These are phyloP conservation scores for Acanthamoeba divionensis DNA, from an alignment of 208 protist species.

Conservation along the genomic window DNA sequence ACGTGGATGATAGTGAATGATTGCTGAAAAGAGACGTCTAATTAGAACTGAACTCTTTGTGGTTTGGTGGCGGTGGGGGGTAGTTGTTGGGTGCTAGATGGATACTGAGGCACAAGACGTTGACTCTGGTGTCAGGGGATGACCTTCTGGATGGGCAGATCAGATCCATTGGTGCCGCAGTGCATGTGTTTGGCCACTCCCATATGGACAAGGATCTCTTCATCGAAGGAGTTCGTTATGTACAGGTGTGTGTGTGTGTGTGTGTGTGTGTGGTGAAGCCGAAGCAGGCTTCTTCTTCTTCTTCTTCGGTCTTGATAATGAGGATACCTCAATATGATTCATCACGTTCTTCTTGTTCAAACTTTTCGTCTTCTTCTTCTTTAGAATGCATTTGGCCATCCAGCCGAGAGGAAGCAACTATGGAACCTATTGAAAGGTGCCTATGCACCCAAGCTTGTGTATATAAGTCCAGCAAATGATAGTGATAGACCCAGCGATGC, in stretches of 20 bases:
- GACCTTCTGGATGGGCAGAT: conserved; percentile 6
- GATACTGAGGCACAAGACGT: not conserved
- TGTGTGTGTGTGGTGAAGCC: too few species aligned
- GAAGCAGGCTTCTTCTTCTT: not conserved
- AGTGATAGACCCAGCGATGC: not conserved
- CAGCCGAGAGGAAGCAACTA: not conserved
- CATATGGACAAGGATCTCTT: conserved; percentile 34
- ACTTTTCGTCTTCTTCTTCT: too few species aligned
- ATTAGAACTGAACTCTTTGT: not conserved
- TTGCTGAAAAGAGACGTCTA: too few species aligned
- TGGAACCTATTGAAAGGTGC: not conserved
- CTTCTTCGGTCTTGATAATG: not conserved
- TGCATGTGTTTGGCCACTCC: conserved; percentile 46
- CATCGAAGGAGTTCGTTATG: conserved; percentile 36
- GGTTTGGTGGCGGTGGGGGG: not conserved
- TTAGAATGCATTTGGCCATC: conserved; percentile 38
- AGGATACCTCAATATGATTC: not conserved
- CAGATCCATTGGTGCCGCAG: not conserved
- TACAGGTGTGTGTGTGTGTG: not conserved
- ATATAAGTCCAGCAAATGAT: too few species aligned
- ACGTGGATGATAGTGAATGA: too few species aligned
- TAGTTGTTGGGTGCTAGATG: not conserved
- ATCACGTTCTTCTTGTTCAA: not conserved
- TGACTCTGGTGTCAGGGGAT: conserved; percentile 19
- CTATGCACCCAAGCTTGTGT: not conserved